Base-by-base conservation (phyloP, 2,329 filamentous ascomycete species). In the Nigrospora oryzae region DNA sequence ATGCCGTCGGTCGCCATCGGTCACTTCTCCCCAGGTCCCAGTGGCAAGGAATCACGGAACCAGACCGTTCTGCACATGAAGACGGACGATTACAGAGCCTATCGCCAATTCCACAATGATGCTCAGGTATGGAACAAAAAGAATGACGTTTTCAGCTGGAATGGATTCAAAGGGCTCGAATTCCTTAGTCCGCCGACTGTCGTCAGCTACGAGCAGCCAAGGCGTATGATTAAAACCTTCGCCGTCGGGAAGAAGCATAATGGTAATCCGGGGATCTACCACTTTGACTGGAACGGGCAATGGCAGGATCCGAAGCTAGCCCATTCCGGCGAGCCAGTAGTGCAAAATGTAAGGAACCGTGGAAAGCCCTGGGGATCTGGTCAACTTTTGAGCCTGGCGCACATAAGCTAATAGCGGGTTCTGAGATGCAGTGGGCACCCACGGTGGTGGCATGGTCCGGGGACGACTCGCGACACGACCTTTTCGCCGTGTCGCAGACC, bases 381-480 rank as follows among this genome's bases (percentile, higher is more conserved):
- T 23, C 32, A 16, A 37, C 35, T 17, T 14, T 45, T 17, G 37
- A 45, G 11, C n/a, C 36, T 23, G 4, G 6, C 19, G 19, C 19
- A 23, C 6, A 23, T 4, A 23, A 23, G 19, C 19, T 23, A 6
- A 23, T 4, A 23, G 19, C 19, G 4, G 19, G 6, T 23, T 23
- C 19, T 23, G 19, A 6, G 6, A 23, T 6, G 6, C 19, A 23
- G 5, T 45, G 43, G 43, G 32, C 43, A 14, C 43, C 43, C 6
- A 37, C 32, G 5, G 43, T 14, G 8, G 36, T 40, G 13, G 43
- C 43, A 2, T 45, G 43, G 43, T 16, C 38, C n/a, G 43, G 43
- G 30, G 36, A 40, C 19, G 43, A 45, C 19, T 7, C 30, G 6
- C 37, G 43, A 15, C n/a, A 40, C 8, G 43, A 45, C 31, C 37